These are phyloP conservation scores for Ogataea kodamae DNA, from an alignment of 805 yeast genomes.

Conservation along the genomic window DNA sequence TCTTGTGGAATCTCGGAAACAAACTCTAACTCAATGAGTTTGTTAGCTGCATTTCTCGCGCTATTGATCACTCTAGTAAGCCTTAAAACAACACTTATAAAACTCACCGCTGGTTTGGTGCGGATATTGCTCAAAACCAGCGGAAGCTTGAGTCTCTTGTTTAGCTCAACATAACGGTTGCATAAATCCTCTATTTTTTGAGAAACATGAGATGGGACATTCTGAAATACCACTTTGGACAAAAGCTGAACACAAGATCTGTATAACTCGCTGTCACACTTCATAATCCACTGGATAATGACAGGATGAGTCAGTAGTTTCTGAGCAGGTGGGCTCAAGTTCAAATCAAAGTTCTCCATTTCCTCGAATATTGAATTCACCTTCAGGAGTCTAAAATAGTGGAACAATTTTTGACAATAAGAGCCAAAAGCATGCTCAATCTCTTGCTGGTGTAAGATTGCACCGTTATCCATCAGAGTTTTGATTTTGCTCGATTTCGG, in stretches of 20 bases:
- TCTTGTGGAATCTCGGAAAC: constrained; percentile 15
- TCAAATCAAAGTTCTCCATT: constrained; percentile 47
- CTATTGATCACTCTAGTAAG: constrained; percentile 22
- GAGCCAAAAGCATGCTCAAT: constrained; percentile 58
- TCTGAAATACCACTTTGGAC: constrained; percentile 56
- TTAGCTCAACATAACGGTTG: constrained; percentile 43
- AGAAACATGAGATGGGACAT: constrained; percentile 55
- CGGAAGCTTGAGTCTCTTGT: constrained; percentile 46
- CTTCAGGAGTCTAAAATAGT: constrained; percentile 64
- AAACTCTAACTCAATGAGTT: constrained; percentile 42
- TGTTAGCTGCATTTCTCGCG: constrained; percentile 38
- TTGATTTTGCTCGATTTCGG: constrained; percentile 15
- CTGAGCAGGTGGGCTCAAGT: constrained; percentile 61
- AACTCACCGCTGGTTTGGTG: constrained; percentile 41
- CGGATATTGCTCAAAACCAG: constrained; percentile 48
- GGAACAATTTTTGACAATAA: constrained; percentile 62
- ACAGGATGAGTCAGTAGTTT: constrained; percentile 50
- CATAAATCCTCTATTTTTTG: constrained; percentile 53
- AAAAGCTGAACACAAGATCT: constrained; percentile 52
- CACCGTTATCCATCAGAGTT: constrained; percentile 13
- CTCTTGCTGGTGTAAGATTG: constrained; percentile 8
- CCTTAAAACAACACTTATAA: constrained; percentile 19
- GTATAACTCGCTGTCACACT: constrained; percentile 66
- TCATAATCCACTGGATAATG: constrained; percentile 57
- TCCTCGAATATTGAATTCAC: constrained; percentile 55